Base-by-base conservation (phyloP, 169 alveolate genomes). In the Plasmodium coatneyi region DNA sequence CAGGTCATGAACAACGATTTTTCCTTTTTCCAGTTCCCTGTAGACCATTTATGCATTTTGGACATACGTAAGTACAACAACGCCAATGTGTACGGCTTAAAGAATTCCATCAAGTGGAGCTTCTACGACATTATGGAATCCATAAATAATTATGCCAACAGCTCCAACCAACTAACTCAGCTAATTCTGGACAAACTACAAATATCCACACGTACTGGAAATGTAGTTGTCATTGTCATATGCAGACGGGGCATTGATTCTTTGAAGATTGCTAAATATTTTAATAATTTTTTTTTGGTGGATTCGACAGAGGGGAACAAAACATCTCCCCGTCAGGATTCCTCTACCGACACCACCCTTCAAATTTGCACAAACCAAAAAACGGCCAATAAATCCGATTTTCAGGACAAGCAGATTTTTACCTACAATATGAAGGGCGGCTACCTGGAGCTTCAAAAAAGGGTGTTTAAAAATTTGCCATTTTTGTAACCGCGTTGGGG, bases 211-310 rank as follows among this genome's bases (percentile, higher is more conserved):
- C 4, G 14, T 28, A 81, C 81, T 12, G 84, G 92, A 80, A 92
- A 92, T 54, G 70, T 92, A 70, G 92, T 83, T 39, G 32, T 83
- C 41, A 92, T 92, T 39, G 81, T 83, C 14, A 82, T 92, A 43
- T 92, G 95, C n/a, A 92, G 95, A 82, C 70, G 83, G 41, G 95
- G 95, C 39, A 83, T 81, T 70, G 95, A 92, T 72, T 83, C 92
- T 19, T 83, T 83, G 72, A 81, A 83, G 82, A 49, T 92, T 66
- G 81, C 95, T 6, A 80, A 92, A 74, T 41, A 43, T 54, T 92
- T 83, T 81, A 92, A 92, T 92, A 25, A 83, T 16, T 16, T 92
- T 32, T 92, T 92, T 71, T 71, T 56, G 34, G 30, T 12, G 5
- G 46, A 71, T 32, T 25, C 71, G 5, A 3, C 36, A n/a, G 41